Conservation (phyloP, 179 eudicot genomes). For the Amaranthus tricolor region DNA sequence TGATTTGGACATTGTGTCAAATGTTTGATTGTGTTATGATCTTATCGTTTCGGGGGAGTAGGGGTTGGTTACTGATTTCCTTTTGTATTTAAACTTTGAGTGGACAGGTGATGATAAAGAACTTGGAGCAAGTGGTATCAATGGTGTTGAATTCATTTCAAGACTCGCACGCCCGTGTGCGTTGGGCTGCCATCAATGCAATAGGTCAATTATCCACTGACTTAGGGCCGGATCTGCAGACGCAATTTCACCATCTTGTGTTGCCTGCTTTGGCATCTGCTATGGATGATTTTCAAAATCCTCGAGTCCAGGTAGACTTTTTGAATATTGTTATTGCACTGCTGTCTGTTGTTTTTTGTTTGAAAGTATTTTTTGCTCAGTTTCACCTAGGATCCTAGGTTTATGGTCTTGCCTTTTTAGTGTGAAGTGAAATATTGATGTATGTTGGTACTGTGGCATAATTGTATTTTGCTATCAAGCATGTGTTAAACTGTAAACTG, state of each 20-base stretch:
- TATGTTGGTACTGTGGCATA: too few species aligned
- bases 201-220: conserved; percentile 93
- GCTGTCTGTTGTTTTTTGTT: not conserved
- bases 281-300: conserved; percentile 93
- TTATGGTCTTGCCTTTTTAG: too few species aligned
- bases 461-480: too few species aligned
- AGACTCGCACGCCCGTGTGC: conserved; percentile 86
- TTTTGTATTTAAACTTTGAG: not conserved
- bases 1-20: not conserved
- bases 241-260: conserved; percentile 68
- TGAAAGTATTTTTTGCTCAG: too few species aligned
- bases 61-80: not conserved
- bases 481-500: too few species aligned
- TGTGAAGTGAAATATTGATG: too few species aligned
- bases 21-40: not conserved
- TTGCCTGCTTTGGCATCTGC: conserved; percentile 84
- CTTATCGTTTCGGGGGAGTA: not conserved
- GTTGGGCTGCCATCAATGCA: conserved; percentile 99
- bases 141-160: conserved; percentile 88
- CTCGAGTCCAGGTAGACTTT: conserved; percentile 80
- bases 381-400: too few species aligned
- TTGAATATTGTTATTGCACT: not conserved
- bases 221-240: conserved; percentile 90
- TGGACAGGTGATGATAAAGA: conserved; percentile 77
- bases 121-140: conserved; percentile 77